Base-by-base conservation (phyloP, 805 yeast genomes). In the Ogataea polymorpha region DNA sequence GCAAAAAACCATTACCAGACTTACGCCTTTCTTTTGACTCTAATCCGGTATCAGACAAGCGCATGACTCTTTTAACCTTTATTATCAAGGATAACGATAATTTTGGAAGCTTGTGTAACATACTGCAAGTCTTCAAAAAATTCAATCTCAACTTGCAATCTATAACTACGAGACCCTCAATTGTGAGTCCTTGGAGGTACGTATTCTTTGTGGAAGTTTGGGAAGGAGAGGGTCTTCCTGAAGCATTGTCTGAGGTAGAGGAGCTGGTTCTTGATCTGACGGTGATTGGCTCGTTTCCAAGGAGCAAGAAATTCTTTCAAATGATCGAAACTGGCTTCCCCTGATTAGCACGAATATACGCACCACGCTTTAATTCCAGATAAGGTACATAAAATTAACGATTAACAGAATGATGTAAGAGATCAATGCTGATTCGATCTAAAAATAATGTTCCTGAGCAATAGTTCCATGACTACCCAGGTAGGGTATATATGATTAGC, bases 141-240 rank as follows among this genome's bases (percentile, higher is more conserved):
- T 66, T 77, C 51, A 66, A 72, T 15, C 65, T 88, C 43, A 86
- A 84, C 55, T 67, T 89, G 66, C 76, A 80, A 5, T 72, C 85
- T 5, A 86, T 89, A 36, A 77, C 79, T 27, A 82, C 96, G 3
- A 71, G 96, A 51, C 96, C 96, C 0, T 77, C 86, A 4, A 70
- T 75, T 9, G 59, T 71, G 23, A 63, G 69, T 36, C 75, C 79
- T 24, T 89, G 96, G 96, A 82, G 82, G 48, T 86, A 88, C 54
- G 79, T 84, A 3, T 89, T 86, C 63, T 88, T 85, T 54, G 75
- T 85, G 9, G 97, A 89, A 55, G 75, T 79, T 23, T 69, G 73
- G 59, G 67, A 63, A 13, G 54, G 53, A 1, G 55, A 66, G 13
- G 48, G 46, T 39, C 58, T 52, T 5, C 33, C 41, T 3, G 42